Evolutionary conservation across 2,329 filamentous ascomycete genomes (phyloP).

Genomic region (Pyricularia sp.): DNA sequence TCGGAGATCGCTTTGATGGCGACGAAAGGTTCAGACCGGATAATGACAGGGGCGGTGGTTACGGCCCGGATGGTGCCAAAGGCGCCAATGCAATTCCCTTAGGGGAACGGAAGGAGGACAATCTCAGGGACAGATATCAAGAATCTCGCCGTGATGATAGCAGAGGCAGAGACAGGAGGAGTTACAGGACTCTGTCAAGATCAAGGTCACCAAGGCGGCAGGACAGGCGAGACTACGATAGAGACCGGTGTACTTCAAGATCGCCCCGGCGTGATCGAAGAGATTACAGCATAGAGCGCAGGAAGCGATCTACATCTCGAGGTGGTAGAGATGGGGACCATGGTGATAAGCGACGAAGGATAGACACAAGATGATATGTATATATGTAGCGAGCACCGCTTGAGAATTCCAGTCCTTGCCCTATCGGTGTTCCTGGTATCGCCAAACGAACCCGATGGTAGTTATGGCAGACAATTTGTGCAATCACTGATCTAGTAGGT

Average conservation of each 20-base stretch:
- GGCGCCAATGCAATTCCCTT: constrained; percentile 65
- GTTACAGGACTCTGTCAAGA: constrained; percentile 22
- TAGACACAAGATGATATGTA: constrained; percentile 26
- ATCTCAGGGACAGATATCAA: constrained; percentile 11
- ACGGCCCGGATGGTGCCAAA: constrained; percentile 29
- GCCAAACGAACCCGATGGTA: no score
- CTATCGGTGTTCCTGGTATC: no score
- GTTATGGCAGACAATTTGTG: no score
- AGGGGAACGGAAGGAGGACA: constrained; percentile 43
- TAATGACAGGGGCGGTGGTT: constrained; percentile 33
- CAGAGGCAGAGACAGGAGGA: constrained; percentile 17
- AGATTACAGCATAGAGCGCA: constrained; percentile 35
- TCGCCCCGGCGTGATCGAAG: constrained; percentile 31
- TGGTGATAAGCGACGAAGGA: constrained; percentile 47
- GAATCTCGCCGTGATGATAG: constrained; percentile 14
- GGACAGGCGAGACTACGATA: neutral
- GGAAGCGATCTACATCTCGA: constrained; percentile 48
- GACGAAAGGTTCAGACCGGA: constrained; percentile 65
- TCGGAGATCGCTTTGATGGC: constrained; percentile 26
- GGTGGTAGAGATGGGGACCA: constrained; percentile 40
- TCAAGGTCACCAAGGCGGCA: constrained; percentile 32
- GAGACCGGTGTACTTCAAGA: neutral
- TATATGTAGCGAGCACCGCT: no score
- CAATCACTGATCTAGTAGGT: no score
- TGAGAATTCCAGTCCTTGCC: no score